Percentiles rank a stretch among this genome's conserved stretches.
These are phyloP conservation scores for Cyberlindnera euphorbiiphila DNA, from an alignment of 805 yeast species.

Conservation along the genomic window DNA sequence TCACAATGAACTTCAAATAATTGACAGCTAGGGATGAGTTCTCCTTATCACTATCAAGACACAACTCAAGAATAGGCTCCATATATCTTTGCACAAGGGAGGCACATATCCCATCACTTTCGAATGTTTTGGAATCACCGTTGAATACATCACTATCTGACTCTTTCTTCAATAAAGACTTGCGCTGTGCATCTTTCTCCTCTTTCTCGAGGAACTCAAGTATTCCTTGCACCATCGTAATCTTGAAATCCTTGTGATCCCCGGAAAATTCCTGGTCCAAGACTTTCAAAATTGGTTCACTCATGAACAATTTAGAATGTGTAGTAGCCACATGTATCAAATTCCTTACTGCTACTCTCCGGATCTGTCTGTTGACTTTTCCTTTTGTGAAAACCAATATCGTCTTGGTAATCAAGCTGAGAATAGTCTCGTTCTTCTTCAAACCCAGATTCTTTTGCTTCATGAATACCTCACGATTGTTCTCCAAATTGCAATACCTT, in stretches of 20 bases:
- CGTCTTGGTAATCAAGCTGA: constrained; percentile 55
- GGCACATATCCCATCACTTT: constrained; percentile 70
- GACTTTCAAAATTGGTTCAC: constrained; percentile 47
- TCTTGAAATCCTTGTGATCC: constrained; percentile 39
- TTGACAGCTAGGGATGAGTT: constrained; percentile 48
- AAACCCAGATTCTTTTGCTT: constrained; percentile 36
- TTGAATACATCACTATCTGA: constrained; percentile 40
- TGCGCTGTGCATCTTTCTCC: constrained; percentile 41
- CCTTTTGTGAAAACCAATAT: constrained; percentile 50
- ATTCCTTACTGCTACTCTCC: constrained; percentile 53
- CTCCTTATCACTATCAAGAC: constrained; percentile 43
- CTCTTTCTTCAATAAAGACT: constrained; percentile 37
- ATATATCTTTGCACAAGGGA: constrained; percentile 65
- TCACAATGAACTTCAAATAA: constrained; percentile 52
- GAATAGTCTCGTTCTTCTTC: constrained; percentile 49
- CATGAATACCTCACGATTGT: constrained; percentile 36
- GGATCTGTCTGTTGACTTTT: constrained; percentile 31
- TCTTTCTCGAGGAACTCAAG: constrained; percentile 55
- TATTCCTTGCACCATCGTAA: constrained; percentile 53
- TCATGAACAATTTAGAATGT: constrained; percentile 63
- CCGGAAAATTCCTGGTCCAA: constrained; percentile 47
- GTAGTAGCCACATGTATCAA: constrained; percentile 55
- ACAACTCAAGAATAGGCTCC: constrained; percentile 42
- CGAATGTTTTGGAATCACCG: constrained; percentile 46
- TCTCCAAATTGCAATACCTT: constrained; percentile 59